These are phyloP conservation scores for Colletotrichum salicis DNA, from an alignment of 2,329 filamentous ascomycete genomes.

Conservation along the genomic window DNA sequence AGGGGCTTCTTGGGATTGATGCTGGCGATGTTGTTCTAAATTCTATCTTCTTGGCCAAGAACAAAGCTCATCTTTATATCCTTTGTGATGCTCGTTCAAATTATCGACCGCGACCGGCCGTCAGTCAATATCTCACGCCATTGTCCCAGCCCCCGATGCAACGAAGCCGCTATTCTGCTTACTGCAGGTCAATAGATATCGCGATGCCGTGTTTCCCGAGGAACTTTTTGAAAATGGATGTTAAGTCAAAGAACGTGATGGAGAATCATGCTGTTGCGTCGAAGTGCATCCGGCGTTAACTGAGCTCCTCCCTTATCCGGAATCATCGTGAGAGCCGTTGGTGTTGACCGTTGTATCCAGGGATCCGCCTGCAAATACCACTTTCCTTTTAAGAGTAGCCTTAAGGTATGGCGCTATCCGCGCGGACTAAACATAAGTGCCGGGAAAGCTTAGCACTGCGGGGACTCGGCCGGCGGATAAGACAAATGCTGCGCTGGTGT, in stretches of 20 bases:
- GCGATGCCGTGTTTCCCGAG: conserved; percentile 20
- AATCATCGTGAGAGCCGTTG: conserved; percentile 18
- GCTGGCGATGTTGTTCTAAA: conserved; percentile 5
- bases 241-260: background rate
- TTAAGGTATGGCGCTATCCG: conserved; percentile 7
- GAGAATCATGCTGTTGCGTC: background rate
- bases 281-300: background rate
- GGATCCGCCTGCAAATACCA: conserved; percentile 18
- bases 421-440: conserved; percentile 12
- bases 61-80: conserved; percentile 2
- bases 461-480: conserved; percentile 1
- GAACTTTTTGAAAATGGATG: background rate
- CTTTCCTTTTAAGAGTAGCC: conserved; percentile 20
- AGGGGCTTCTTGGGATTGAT: conserved; percentile 9
- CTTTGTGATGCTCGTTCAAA: background rate
- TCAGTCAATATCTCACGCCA: background rate
- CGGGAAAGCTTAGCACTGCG: background rate
- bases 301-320: conserved; percentile 30
- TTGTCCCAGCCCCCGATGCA: background rate
- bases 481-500: background rate
- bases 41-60: background rate
- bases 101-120: background rate
- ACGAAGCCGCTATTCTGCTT: conserved; percentile 16
- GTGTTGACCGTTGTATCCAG: background rate
- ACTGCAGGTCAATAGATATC: conserved; percentile 26